Evolutionary conservation across 306 rosid genomes (phyloP).

Genomic region (Prinsepia uniflora): DNA sequence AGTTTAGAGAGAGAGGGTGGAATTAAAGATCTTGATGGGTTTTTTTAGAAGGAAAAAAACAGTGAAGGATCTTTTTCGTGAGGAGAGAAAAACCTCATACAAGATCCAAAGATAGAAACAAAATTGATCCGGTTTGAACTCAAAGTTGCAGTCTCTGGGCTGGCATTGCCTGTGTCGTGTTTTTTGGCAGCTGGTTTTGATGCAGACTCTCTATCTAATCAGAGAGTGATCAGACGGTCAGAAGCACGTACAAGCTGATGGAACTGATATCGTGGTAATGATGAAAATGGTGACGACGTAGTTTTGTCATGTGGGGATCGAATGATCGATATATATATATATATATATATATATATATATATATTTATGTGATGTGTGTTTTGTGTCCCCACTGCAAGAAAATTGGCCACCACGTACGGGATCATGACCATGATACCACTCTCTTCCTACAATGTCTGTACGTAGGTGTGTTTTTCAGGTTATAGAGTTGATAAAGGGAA

Average conservation of each 20-base stretch:
- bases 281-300: conserved; percentile 4
- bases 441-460: background rate
- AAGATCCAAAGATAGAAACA: conserved; percentile 49
- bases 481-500: background rate
- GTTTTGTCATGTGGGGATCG: background rate
- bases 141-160: conserved; percentile 17
- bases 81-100: conserved; percentile 48
- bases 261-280: conserved; percentile 1
- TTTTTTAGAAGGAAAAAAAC: conserved; percentile 29
- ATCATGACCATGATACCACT: background rate
- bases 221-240: background rate
- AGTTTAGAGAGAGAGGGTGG: conserved; percentile 9
- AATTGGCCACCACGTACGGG: background rate
- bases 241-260: background rate
- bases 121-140: conserved; percentile 24
- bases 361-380: too few relatives aligned
- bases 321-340: too few relatives aligned
- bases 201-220: background rate
- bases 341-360: too few relatives aligned
- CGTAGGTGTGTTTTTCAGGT: background rate
- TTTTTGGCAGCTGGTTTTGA: background rate
- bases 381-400: background rate
- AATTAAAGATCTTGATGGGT: background rate
- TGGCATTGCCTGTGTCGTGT: conserved; percentile 7
- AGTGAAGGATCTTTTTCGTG: conserved; percentile 43